phyloP scores from a whole-genome alignment of 2,329 filamentous ascomycete genomes.

The Dactylellina parvicollis region DNA sequence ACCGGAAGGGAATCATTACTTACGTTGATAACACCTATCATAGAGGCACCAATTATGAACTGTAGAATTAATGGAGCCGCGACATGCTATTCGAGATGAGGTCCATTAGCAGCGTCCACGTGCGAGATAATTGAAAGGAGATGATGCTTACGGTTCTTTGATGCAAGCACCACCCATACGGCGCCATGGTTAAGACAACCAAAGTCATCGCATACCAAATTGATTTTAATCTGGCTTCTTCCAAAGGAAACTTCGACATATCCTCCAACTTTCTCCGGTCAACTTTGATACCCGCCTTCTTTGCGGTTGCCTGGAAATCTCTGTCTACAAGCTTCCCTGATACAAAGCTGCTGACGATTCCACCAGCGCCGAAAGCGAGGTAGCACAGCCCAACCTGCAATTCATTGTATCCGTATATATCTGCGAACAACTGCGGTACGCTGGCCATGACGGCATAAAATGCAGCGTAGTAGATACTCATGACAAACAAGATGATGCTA shows the following conservation, averaged over 20 bases:
- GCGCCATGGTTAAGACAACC: conserved; percentile 67
- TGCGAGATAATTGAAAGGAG: background rate
- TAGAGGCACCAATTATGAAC: conserved; percentile 69
- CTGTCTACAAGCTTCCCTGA: conserved; percentile 72
- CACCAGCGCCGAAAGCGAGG: conserved; percentile 35
- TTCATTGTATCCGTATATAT: conserved; percentile 66
- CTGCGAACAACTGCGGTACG: conserved; percentile 29
- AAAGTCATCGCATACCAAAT: conserved; percentile 68
- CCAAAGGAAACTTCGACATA: conserved; percentile 67
- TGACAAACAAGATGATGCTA: conserved; percentile 66
- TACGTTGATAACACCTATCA: conserved; percentile 72
- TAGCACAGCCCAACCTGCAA: conserved; percentile 41
- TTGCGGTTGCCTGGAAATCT: conserved; percentile 77
- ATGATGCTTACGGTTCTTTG: conserved; percentile 60
- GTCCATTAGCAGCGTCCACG: background rate
- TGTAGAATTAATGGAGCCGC: conserved; percentile 68
- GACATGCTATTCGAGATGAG: conserved; percentile 60
- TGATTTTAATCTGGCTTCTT: conserved; percentile 66
- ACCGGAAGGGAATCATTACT: conserved; percentile 35
- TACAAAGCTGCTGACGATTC: conserved; percentile 23
- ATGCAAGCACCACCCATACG: conserved; percentile 70
- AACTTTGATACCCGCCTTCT: conserved; percentile 70
- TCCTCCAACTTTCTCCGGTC: conserved; percentile 69
- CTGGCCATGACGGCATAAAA: conserved; percentile 48
- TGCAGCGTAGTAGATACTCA: conserved; percentile 67